A percentile compares a stretch with the other conserved stretches of the same genome.
Evolutionary conservation across 2,329 filamentous ascomycete species (phyloP).

Genomic region (Polychaeton citri): DNA sequence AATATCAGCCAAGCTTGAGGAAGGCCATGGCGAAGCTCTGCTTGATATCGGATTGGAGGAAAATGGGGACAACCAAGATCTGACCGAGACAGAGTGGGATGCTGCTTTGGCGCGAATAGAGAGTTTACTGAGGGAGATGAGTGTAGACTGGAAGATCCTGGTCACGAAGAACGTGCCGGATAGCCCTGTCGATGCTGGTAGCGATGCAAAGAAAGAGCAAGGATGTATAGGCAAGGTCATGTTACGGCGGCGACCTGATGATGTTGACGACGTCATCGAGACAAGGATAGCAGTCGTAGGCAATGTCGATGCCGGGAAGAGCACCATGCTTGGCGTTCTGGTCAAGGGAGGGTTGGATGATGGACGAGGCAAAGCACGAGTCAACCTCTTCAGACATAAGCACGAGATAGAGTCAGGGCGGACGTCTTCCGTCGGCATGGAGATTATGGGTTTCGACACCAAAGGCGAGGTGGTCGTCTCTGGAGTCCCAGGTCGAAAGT

Average conservation of each 20-base stretch:
- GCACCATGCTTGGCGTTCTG: conserved; percentile 85
- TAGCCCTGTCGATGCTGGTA: conserved; percentile 57
- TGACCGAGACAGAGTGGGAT: conserved; percentile 64
- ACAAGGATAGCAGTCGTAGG: conserved; percentile 93
- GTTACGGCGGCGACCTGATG: conserved; percentile 59
- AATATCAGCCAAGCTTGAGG: conserved; percentile 56
- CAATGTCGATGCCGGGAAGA: conserved; percentile 95
- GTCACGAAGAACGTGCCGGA: conserved; percentile 77
- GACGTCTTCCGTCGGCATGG: conserved; percentile 95
- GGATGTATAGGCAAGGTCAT: conserved; percentile 77
- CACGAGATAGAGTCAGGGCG: conserved; percentile 93
- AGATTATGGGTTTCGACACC: conserved; percentile 95
- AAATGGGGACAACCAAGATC: conserved; percentile 69
- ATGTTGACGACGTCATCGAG: conserved; percentile 81
- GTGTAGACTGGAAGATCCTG: conserved; percentile 67
- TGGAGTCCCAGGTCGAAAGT: conserved; percentile 66
- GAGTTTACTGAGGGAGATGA: conserved; percentile 48
- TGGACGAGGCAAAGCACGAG: conserved; percentile 79
- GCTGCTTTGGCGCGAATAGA: conserved; percentile 53
- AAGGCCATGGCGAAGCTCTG: conserved; percentile 78
- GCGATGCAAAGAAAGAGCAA: conserved; percentile 50
- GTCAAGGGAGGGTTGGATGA: conserved; percentile 94
- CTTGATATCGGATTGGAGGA: conserved; percentile 90
- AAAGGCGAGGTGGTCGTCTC: conserved; percentile 70
- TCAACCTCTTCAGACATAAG: conserved; percentile 95